Percentiles rank a stretch among this genome's conserved stretches.
phyloP scores from a whole-genome alignment of 1,139 yeast genomes.

The Geotrichum armillariae region DNA sequence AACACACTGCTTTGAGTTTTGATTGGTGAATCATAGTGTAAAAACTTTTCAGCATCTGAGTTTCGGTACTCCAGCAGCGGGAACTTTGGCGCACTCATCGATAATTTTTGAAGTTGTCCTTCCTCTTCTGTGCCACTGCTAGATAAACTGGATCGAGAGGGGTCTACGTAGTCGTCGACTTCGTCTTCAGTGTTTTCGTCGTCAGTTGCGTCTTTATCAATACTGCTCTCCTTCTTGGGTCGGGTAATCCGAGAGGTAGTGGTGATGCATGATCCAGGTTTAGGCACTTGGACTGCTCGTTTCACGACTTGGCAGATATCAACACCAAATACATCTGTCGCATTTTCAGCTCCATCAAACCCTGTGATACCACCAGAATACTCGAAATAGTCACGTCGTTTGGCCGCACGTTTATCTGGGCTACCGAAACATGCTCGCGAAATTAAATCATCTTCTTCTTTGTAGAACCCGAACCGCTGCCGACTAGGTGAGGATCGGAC shows the following conservation, averaged over 20 bases:
- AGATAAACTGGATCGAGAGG: too few relatives aligned
- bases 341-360: constrained; percentile 28
- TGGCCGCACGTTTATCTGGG: constrained; percentile 40
- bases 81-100: too few relatives aligned
- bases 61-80: constrained; percentile 15
- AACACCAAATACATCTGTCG: constrained; percentile 53
- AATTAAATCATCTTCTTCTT: constrained; percentile 59
- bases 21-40: constrained; percentile 34
- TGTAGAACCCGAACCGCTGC: constrained; percentile 8
- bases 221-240: too few relatives aligned
- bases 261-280: constrained; percentile 14
- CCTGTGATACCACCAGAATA: constrained; percentile 31
- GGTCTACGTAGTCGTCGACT: too few relatives aligned
- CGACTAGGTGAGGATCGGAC: constrained; percentile 15
- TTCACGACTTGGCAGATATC: constrained; percentile 58
- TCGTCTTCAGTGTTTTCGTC: constrained; percentile 19
- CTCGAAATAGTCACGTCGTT: constrained; percentile 34
- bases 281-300: constrained; percentile 47
- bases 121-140: too few relatives aligned
- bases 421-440: constrained; percentile 43
- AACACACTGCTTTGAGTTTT: constrained; percentile 32
- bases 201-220: constrained; percentile 22
- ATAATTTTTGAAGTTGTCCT: too few relatives aligned
- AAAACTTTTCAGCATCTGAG: constrained; percentile 19
- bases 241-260: too few relatives aligned